Evolutionary conservation across 2,329 filamentous ascomycete genomes (phyloP).

Genomic region (Neopestalotiopsis sp.): DNA sequence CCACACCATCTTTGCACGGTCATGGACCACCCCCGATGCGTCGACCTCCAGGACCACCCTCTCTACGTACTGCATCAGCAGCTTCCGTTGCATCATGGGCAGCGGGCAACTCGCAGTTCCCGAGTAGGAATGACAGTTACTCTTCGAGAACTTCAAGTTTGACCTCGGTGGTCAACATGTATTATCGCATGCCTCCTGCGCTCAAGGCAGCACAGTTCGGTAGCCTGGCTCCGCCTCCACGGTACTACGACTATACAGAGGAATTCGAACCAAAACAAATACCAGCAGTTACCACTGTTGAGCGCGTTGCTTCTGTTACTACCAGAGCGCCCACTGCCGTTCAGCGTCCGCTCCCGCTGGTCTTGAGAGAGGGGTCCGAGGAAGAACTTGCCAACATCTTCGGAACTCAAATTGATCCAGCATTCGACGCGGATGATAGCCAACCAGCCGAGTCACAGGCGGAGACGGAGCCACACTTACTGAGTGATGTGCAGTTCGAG

Average conservation of each 20-base stretch:
- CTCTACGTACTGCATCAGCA: slow-evolving; percentile 41
- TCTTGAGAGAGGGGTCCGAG: slow-evolving; percentile 31
- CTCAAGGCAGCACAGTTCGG: slow-evolving; percentile 29
- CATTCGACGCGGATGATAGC: slow-evolving; percentile 30
- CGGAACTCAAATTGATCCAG: slow-evolving; percentile 29
- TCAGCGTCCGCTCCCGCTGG: slow-evolving; percentile 24
- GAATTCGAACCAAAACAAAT: slow-evolving; percentile 47
- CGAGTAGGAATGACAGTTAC: slow-evolving; percentile 39
- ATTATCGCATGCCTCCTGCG: slow-evolving; percentile 38
- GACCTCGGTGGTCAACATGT: slow-evolving; percentile 57
- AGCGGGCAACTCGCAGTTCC: slow-evolving; percentile 29
- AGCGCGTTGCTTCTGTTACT: slow-evolving; percentile 29
- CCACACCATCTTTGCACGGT: slow-evolving; percentile 44
- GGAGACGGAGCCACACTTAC: not conserved
- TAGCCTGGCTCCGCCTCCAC: slow-evolving; percentile 36
- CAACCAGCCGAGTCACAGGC: slow-evolving; percentile 19
- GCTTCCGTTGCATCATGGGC: slow-evolving; percentile 38
- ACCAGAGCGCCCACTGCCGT: slow-evolving; percentile 25
- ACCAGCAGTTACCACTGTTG: slow-evolving; percentile 23
- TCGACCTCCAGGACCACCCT: slow-evolving; percentile 28
- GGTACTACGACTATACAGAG: slow-evolving; percentile 60
- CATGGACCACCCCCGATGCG: slow-evolving; percentile 27
- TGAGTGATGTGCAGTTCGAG: slow-evolving; percentile 18
- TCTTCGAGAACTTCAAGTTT: slow-evolving; percentile 53
- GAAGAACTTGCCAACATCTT: slow-evolving; percentile 30